Evolutionary conservation across 1,284 basidiomycete genomes (phyloP).

Genomic region (Fomitopsis palustris): DNA sequence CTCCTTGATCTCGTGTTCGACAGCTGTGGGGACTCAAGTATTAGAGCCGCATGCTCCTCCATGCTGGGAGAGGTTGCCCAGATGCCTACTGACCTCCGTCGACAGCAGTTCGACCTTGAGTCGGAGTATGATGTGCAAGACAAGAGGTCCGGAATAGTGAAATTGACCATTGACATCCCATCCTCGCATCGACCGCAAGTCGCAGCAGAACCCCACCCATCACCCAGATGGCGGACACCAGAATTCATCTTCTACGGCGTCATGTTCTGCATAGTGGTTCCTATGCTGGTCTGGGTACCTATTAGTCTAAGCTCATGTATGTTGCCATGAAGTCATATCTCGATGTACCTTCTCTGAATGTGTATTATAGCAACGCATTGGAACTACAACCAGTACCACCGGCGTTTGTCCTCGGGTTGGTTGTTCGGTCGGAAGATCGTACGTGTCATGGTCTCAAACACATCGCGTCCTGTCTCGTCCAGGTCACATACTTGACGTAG

Average conservation of each 20-base stretch:
- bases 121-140: conserved; percentile 7
- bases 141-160: conserved; percentile 32
- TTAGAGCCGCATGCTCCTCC: neutral
- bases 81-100: conserved; percentile 30
- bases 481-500: neutral
- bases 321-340: conserved; percentile 25
- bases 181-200: conserved; percentile 29
- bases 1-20: neutral
- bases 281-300: conserved; percentile 81
- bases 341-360: neutral
- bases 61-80: conserved; percentile 25
- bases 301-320: conserved; percentile 73
- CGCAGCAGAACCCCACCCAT: conserved; percentile 22
- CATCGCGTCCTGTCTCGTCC: neutral
- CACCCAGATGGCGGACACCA: conserved; percentile 70
- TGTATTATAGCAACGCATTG: conserved; percentile 56
- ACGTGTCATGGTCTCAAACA: conserved; percentile 28
- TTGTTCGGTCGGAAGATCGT: conserved; percentile 64
- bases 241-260: conserved; percentile 85
- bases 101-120: conserved; percentile 21
- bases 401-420: conserved; percentile 67
- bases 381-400: conserved; percentile 66
- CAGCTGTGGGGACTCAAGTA: neutral
- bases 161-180: conserved; percentile 48
- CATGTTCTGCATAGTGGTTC: conserved; percentile 61